These are phyloP conservation scores for Syzygium malaccense DNA, from an alignment of 441 rosid species.

Conservation along the genomic window DNA sequence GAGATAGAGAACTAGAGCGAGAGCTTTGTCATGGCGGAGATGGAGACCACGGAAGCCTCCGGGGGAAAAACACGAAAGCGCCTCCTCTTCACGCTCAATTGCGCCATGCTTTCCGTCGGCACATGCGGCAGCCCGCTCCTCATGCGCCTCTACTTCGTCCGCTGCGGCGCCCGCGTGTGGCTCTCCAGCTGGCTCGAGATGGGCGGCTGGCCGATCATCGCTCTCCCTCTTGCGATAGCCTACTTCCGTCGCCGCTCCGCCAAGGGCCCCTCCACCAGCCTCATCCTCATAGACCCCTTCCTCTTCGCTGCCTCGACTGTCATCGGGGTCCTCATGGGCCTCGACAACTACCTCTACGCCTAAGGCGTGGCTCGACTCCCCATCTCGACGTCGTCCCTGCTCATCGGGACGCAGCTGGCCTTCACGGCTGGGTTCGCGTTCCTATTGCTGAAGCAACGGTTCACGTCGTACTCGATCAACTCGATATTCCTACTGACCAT, in stretches of 20 bases:
- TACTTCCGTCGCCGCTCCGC: neutral
- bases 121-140: conserved; percentile 39
- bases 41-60: neutral
- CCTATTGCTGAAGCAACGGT: conserved; percentile 43
- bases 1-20: neutral
- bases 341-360: conserved; percentile 37
- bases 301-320: conserved; percentile 6
- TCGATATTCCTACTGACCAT: conserved; percentile 29
- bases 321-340: conserved; percentile 37
- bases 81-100: neutral
- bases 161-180: conserved; percentile 7
- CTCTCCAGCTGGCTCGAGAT: conserved; percentile 11
- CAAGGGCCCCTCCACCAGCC: neutral
- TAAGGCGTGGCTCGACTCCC: conserved; percentile 39
- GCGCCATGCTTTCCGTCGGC: conserved; percentile 6
- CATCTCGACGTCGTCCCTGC: conserved; percentile 41
- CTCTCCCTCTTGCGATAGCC: neutral
- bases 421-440: conserved; percentile 45
- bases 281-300: neutral
- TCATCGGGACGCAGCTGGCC: conserved; percentile 36
- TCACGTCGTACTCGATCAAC: conserved; percentile 35
- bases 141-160: conserved; percentile 20
- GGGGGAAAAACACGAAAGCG: neutral
- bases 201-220: neutral
- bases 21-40: neutral